Conservation (phyloP, 2,329 filamentous ascomycete genomes). For the Fusarium goolgardi region DNA sequence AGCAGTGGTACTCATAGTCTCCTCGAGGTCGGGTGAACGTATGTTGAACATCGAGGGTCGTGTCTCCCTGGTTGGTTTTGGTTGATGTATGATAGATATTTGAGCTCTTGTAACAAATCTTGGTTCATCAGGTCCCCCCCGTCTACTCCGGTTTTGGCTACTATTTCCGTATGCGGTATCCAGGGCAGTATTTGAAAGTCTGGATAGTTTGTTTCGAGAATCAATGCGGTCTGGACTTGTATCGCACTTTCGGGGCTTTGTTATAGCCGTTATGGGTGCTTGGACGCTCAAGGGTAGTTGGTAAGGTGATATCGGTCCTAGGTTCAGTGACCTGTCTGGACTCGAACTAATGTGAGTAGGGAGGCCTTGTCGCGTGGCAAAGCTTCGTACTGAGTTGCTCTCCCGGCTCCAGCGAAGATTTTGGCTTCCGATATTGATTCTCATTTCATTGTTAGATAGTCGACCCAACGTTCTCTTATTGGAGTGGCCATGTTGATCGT, state of each 20-base stretch:
- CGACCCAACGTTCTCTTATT: background rate
- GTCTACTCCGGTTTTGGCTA: background rate
- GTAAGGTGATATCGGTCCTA: background rate
- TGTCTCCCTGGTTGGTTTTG: slow-evolving; percentile 40
- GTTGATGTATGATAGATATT: slow-evolving; percentile 43
- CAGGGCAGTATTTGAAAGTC: background rate
- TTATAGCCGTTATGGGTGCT: background rate
- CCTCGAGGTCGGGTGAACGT: slow-evolving; percentile 26
- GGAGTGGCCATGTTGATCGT: background rate
- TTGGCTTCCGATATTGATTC: slow-evolving; percentile 47
- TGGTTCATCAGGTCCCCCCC: slow-evolving; percentile 15
- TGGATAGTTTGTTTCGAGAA: background rate
- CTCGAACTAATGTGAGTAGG: background rate
- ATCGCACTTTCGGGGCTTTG: too few species aligned
- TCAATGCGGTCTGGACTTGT: background rate
- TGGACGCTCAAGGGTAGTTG: background rate
- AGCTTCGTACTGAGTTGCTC: slow-evolving; percentile 46
- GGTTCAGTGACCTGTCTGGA: background rate
- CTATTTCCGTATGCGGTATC: background rate
- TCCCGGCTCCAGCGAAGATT: slow-evolving; percentile 48
- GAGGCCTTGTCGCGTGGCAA: slow-evolving; percentile 4
- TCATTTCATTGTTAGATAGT: slow-evolving; percentile 28
- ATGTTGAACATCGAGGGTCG: slow-evolving; percentile 21
- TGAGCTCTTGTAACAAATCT: slow-evolving; percentile 31
- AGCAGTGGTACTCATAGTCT: slow-evolving; percentile 27